Evolutionary conservation across 1,284 basidiomycete species (phyloP).

Genomic region (Naganishia cerealis): DNA sequence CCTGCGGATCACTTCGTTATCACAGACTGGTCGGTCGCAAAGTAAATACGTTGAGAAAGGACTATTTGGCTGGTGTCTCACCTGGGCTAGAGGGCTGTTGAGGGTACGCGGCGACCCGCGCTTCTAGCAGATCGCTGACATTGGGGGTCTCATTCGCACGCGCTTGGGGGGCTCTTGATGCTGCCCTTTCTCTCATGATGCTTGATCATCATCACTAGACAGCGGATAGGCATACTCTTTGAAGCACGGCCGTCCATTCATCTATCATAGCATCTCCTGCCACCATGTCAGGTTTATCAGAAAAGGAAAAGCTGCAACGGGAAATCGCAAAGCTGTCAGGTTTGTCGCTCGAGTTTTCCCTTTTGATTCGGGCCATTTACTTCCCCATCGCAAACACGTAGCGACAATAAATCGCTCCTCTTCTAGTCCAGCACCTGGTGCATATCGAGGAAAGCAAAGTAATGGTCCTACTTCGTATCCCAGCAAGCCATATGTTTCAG

Average conservation of each 20-base stretch:
- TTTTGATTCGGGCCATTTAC: background rate
- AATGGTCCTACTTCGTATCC: background rate
- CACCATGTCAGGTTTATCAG: constrained; percentile 21
- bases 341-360: constrained; percentile 31
- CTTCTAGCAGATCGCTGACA: background rate
- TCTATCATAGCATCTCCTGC: background rate
- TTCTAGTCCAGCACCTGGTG: constrained; percentile 6
- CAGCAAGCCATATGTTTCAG: background rate
- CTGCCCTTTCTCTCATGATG: background rate
- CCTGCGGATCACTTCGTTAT: no score
- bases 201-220: constrained; percentile 2
- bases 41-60: background rate
- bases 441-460: background rate
- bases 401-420: constrained; percentile 37
- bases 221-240: no score
- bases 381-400: constrained; percentile 43
- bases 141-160: background rate
- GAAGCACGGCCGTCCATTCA: background rate
- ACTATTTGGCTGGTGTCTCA: background rate
- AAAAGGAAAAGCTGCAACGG: constrained; percentile 42
- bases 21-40: background rate
- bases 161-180: background rate
- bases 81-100: background rate
- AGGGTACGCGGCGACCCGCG: background rate
- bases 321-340: constrained; percentile 54